Evolutionary conservation across 2,329 filamentous ascomycete species (phyloP).

Genomic region (Paecilomyces dactylethromorphus): DNA sequence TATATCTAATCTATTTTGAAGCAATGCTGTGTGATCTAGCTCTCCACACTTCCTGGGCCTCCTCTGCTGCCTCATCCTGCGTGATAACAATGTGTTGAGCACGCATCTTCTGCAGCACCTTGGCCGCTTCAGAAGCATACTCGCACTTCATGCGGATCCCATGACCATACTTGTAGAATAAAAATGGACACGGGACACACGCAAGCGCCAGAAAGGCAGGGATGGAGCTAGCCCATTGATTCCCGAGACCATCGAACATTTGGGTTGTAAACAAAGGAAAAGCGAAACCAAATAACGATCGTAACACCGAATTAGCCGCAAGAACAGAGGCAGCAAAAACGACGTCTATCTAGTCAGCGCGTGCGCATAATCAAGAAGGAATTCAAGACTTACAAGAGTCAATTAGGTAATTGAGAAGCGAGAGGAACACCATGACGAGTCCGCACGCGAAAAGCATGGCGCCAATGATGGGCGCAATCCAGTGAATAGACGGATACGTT

Average conservation of each 20-base stretch:
- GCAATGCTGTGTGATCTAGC: too few relatives aligned
- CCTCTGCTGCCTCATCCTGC: slow-evolving; percentile 10
- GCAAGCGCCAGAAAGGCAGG: slow-evolving; percentile 41
- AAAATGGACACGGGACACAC: slow-evolving; percentile 38
- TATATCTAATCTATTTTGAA: too few relatives aligned
- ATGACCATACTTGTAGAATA: slow-evolving; percentile 38
- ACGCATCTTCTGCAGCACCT: slow-evolving; percentile 31
- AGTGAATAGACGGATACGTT: slow-evolving; percentile 38
- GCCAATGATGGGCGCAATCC: slow-evolving; percentile 32
- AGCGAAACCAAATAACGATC: slow-evolving; percentile 40
- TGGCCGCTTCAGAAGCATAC: slow-evolving; percentile 30
- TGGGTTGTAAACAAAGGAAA: slow-evolving; percentile 43
- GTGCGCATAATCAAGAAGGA: too few relatives aligned
- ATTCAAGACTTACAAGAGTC: slow-evolving; percentile 40
- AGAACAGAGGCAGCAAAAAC: slow-evolving; percentile 37
- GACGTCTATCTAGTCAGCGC: too few relatives aligned
- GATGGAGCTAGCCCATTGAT: slow-evolving; percentile 42
- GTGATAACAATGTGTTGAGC: too few relatives aligned
- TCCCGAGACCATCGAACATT: slow-evolving; percentile 40
- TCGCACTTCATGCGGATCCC: slow-evolving; percentile 34
- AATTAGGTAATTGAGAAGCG: slow-evolving; percentile 37
- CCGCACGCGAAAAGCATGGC: slow-evolving; percentile 36
- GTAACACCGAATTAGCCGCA: slow-evolving; percentile 41
- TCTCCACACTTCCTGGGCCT: slow-evolving; percentile 14
- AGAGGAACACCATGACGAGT: slow-evolving; percentile 35